A percentile compares a stretch with the other conserved stretches of the same genome.
Evolutionary conservation across 2,329 filamentous ascomycete species (phyloP).

Genomic region (Westerdykella aurantiaca): DNA sequence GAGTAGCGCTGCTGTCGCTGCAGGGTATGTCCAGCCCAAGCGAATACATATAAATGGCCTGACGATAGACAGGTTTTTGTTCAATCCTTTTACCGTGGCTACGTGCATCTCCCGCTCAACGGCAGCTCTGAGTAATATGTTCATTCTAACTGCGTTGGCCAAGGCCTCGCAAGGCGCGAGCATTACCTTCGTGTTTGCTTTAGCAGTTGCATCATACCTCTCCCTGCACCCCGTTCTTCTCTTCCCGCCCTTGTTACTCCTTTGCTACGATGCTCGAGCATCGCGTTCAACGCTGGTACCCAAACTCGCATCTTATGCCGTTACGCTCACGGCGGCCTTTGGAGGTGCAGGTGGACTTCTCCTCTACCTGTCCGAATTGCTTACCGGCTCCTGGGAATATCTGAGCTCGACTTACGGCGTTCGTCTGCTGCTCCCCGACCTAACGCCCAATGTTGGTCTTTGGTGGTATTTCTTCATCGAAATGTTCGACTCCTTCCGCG

Average conservation of each 20-base stretch:
- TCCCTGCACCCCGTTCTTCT: conserved; percentile 88
- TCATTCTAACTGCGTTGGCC: conserved; percentile 75
- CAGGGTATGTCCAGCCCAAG: conserved; percentile 52
- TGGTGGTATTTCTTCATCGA: conserved; percentile 99
- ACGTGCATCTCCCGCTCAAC: conserved; percentile 88
- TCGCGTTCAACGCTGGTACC: conserved; percentile 24
- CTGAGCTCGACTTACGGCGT: conserved; percentile 85
- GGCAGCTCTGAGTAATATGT: conserved; percentile 79
- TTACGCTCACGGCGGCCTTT: conserved; percentile 51
- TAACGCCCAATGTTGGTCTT: conserved; percentile 89
- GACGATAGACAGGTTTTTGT: conserved; percentile 63
- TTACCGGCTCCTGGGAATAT: conserved; percentile 84
- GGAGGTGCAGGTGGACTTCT: conserved; percentile 46
- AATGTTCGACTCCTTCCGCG: conserved; percentile 97
- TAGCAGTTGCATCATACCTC: conserved; percentile 83
- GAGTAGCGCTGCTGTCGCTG: conserved; percentile 69
- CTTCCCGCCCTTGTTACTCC: conserved; percentile 71
- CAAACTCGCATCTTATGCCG: conserved; percentile 46
- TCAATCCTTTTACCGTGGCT: conserved; percentile 90
- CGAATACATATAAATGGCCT: conserved; percentile 5
- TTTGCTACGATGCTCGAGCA: conserved; percentile 56
- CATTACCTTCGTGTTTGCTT: conserved; percentile 71
- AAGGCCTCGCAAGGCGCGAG: conserved; percentile 69
- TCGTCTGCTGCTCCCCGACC: conserved; percentile 81
- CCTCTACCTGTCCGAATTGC: conserved; percentile 63